These are phyloP conservation scores for Pestalotiopsis sp. DNA, from an alignment of 2,329 filamentous ascomycete species.

Conservation along the genomic window DNA sequence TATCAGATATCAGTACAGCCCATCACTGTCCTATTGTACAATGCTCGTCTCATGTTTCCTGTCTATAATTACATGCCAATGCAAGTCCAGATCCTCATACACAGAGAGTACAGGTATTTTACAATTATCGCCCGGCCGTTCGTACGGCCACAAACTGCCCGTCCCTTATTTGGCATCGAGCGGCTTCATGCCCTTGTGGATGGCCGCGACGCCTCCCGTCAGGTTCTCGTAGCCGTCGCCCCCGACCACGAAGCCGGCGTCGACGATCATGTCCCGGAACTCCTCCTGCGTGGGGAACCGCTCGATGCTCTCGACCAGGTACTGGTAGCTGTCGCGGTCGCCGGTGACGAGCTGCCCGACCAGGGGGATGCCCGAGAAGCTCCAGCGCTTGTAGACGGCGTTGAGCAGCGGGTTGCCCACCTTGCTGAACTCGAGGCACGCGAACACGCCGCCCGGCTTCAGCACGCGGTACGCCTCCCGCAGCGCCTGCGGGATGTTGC, in stretches of 20 bases:
- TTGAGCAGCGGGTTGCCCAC: slow-evolving; percentile 78
- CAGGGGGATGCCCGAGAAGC: slow-evolving; percentile 88
- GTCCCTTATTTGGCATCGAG: slow-evolving; percentile 26
- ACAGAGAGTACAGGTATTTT: slow-evolving; percentile 7
- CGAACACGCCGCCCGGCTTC: slow-evolving; percentile 93
- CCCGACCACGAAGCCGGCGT: slow-evolving; percentile 84
- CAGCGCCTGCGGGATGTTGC: slow-evolving; percentile 82
- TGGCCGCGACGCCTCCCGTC: slow-evolving; percentile 89
- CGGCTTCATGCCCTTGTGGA: slow-evolving; percentile 95
- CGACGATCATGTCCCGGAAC: slow-evolving; percentile 80
- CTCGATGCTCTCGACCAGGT: slow-evolving; percentile 97
- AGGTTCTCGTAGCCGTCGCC: slow-evolving; percentile 87
- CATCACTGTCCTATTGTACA: neutral
- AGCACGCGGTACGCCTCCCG: slow-evolving; percentile 84
- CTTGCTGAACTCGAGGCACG: slow-evolving; percentile 93
- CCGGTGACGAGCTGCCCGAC: slow-evolving; percentile 95
- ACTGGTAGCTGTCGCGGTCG: slow-evolving; percentile 96
- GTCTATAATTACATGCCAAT: slow-evolving; percentile 4
- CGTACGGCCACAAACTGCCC: neutral
- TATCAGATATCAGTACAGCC: neutral
- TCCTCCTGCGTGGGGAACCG: slow-evolving; percentile 84
- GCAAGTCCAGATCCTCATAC: neutral
- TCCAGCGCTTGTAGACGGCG: slow-evolving; percentile 91
- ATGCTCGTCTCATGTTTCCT: neutral
- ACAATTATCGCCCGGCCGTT: neutral